Evolutionary conservation across 179 eudicot genomes (phyloP).

Genomic region (Beta lomatogona): DNA sequence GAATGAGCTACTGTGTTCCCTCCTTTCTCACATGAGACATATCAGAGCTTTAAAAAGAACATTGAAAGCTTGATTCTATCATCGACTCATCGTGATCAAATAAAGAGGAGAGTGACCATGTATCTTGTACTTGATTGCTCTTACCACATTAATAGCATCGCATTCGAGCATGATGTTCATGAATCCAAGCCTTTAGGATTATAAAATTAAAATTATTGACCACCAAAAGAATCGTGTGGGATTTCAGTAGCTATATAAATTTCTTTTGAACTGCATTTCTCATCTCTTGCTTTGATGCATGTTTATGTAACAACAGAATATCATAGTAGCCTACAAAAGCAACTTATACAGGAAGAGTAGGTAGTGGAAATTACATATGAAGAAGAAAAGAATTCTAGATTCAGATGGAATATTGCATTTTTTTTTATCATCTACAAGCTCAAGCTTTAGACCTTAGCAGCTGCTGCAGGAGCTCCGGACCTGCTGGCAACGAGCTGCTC

Average conservation of each 20-base stretch:
- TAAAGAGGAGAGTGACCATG: too few relatives aligned
- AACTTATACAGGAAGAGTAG: slow-evolving; percentile 24
- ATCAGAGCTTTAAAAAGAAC: too few relatives aligned
- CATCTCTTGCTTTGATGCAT: slow-evolving; percentile 25
- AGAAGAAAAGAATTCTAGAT: slow-evolving; percentile 19
- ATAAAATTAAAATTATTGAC: neutral
- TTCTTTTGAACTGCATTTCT: slow-evolving; percentile 27
- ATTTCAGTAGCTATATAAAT: slow-evolving; percentile 2
- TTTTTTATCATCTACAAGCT: neutral
- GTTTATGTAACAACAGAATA: slow-evolving; percentile 32
- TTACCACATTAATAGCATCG: too few relatives aligned
- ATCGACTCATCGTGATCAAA: too few relatives aligned
- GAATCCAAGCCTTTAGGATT: too few relatives aligned
- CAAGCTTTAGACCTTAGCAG: slow-evolving; percentile 58
- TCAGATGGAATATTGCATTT: neutral
- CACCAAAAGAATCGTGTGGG: neutral
- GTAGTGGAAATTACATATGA: slow-evolving; percentile 33
- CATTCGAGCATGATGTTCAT: too few relatives aligned
- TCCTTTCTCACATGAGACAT: too few relatives aligned
- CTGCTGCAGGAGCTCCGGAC: slow-evolving; percentile 54
- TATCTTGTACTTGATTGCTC: too few relatives aligned
- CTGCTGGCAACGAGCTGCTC: slow-evolving; percentile 76
- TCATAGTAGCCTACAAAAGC: slow-evolving; percentile 32
- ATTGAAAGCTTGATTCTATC: too few relatives aligned
- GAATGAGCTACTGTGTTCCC: too few relatives aligned